These are phyloP conservation scores for Daldinia sp. DNA, from an alignment of 2,329 filamentous ascomycete genomes.

Conservation along the genomic window DNA sequence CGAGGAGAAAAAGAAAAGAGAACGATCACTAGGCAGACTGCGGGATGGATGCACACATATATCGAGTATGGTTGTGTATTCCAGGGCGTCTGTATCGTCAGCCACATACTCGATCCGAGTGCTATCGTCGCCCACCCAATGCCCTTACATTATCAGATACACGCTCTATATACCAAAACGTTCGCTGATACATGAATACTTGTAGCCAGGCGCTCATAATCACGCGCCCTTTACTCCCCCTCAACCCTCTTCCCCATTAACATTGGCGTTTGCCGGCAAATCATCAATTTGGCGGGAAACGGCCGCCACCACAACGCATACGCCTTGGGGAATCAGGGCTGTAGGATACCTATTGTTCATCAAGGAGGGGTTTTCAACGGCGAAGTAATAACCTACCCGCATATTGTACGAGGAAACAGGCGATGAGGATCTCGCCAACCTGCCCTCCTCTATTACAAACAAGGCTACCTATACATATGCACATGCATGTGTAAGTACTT, in stretches of 20 bases:
- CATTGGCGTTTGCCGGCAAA: slow-evolving; percentile 1
- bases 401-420: background rate
- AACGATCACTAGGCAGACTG: background rate
- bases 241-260: background rate
- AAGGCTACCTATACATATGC: background rate
- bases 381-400: background rate
- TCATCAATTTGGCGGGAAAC: slow-evolving; percentile 7
- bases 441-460: background rate
- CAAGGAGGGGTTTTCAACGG: slow-evolving; percentile 2
- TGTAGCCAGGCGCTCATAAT: too few species aligned
- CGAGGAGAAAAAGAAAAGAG: background rate
- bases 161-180: background rate
- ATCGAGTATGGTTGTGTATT: background rate
- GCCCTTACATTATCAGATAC: background rate
- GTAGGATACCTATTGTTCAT: background rate
- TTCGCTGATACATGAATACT: background rate
- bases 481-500: background rate
- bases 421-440: background rate
- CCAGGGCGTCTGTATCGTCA: background rate
- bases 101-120: background rate
- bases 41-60: background rate
- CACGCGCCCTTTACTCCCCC: background rate
- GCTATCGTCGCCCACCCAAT: background rate
- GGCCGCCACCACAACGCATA: slow-evolving; percentile 5
- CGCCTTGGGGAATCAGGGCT: background rate